Percentiles rank a stretch among this genome's conserved stretches.
Conservation (phyloP, 108 stramenopile genomes). For the Skeletonema marinoi region DNA sequence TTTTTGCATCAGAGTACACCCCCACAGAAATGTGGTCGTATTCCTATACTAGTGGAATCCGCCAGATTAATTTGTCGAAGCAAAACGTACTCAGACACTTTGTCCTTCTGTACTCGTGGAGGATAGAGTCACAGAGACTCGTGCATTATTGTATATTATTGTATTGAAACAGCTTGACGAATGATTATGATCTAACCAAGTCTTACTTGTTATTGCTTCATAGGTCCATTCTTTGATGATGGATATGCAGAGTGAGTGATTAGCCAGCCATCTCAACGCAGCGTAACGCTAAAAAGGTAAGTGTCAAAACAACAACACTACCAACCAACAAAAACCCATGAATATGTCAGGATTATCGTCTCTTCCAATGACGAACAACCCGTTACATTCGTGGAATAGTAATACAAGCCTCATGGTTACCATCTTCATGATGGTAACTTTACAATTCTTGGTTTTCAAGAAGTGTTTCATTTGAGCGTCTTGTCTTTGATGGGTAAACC, state of each 20-base stretch:
- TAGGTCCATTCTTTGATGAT: neutral
- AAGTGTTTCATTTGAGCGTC: neutral
- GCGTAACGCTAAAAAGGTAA: neutral
- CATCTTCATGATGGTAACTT: neutral
- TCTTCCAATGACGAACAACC: constrained; percentile 29
- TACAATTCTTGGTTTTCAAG: constrained; percentile 4
- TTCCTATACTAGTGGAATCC: neutral
- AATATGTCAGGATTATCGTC: constrained; percentile 43
- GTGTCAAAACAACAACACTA: neutral
- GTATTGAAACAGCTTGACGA: too few species aligned
- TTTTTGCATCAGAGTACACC: neutral
- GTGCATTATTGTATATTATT: constrained; percentile 21
- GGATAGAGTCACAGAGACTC: constrained; percentile 52
- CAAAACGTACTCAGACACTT: constrained; percentile 47
- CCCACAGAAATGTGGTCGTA: neutral
- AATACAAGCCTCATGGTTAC: constrained; percentile 15
- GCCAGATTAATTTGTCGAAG: constrained; percentile 11
- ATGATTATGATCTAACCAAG: neutral
- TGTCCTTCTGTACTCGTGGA: constrained; percentile 23
- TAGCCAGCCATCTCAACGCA: neutral
- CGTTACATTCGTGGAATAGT: constrained; percentile 52
- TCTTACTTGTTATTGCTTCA: neutral
- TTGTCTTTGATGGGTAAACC: constrained; percentile 41
- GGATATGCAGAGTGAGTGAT: too few species aligned
- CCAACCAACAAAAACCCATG: constrained; percentile 25